Evolutionary conservation across 2,329 filamentous ascomycete genomes (phyloP).

Genomic region (Alternaria arborescens): DNA sequence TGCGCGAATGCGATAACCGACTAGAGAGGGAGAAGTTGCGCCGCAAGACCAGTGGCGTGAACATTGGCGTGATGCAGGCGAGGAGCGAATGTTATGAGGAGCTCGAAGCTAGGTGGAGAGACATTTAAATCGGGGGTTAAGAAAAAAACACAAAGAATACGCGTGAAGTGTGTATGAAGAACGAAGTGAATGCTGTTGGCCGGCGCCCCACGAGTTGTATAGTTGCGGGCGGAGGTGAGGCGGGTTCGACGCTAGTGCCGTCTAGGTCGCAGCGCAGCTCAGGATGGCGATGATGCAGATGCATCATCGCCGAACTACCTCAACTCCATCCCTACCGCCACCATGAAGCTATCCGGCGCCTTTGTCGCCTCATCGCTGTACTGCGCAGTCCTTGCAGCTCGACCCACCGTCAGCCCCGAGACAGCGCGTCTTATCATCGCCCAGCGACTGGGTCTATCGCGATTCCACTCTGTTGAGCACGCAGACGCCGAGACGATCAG

Average conservation of each 20-base stretch:
- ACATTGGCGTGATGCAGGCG: conserved; percentile 44
- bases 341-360: conserved; percentile 57
- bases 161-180: not conserved
- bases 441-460: conserved; percentile 60
- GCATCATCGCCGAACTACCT: conserved; percentile 29
- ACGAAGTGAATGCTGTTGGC: not conserved
- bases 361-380: conserved; percentile 53
- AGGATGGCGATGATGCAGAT: conserved; percentile 13
- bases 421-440: conserved; percentile 61
- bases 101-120: conserved; percentile 15
- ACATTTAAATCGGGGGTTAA: conserved; percentile 27
- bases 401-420: conserved; percentile 50
- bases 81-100: conserved; percentile 22
- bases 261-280: conserved; percentile 20
- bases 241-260: conserved; percentile 20
- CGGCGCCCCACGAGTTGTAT: not conserved
- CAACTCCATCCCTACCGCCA: conserved; percentile 40
- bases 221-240: conserved; percentile 19
- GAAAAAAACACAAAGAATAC: conserved; percentile 3
- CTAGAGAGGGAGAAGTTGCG: conserved; percentile 49
- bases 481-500: conserved; percentile 53
- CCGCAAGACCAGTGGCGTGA: conserved; percentile 48
- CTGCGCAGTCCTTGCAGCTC: conserved; percentile 44
- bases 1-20: conserved; percentile 31
- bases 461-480: conserved; percentile 57